These are phyloP conservation scores for Arbutus unedo DNA, from an alignment of 148 eudicot genomes.

Conservation along the genomic window DNA sequence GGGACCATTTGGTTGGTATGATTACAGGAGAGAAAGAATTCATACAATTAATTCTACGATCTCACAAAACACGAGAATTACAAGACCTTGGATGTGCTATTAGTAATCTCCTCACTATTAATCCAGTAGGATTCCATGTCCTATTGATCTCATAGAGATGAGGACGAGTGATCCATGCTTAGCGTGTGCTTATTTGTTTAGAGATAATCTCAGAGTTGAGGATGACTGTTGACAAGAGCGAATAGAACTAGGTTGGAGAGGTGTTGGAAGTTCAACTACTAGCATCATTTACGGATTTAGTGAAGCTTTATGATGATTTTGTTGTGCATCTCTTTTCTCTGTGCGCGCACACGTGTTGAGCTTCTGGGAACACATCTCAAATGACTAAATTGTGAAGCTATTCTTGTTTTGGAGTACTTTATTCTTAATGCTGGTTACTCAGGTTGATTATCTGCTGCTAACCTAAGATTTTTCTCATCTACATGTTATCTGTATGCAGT, in stretches of 20 bases:
- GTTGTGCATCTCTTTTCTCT: neutral
- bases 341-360: neutral
- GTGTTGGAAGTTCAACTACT: neutral
- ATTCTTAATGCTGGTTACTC: neutral
- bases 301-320: slow-evolving; percentile 1
- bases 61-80: neutral
- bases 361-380: neutral
- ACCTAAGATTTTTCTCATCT: neutral
- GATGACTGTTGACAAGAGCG: neutral
- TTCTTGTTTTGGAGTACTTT: neutral
- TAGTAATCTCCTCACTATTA: too few relatives aligned
- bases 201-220: neutral
- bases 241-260: neutral
- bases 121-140: too few relatives aligned
- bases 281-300: neutral
- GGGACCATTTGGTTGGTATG: neutral
- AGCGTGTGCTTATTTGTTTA: neutral
- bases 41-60: neutral
- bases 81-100: too few relatives aligned
- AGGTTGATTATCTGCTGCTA: neutral
- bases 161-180: neutral
- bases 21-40: neutral
- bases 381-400: neutral
- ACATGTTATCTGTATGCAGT: slow-evolving; percentile 30
- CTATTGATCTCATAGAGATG: too few relatives aligned